Conservation (phyloP, 1,139 yeast species). For the Magnusiomyces suaveolens region DNA sequence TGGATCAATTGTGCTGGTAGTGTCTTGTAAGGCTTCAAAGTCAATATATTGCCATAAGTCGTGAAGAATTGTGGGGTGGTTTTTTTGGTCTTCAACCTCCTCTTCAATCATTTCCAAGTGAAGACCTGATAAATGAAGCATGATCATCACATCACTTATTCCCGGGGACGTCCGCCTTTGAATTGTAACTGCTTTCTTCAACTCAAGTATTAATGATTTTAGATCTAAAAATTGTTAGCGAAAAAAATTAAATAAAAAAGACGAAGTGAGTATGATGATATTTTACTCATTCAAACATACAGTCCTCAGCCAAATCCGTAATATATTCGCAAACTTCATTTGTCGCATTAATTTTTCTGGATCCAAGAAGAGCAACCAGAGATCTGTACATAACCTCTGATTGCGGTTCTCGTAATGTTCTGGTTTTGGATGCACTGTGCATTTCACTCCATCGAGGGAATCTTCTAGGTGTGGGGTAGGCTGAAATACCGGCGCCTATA, state of each 20-base stretch:
- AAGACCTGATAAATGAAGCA: constrained; percentile 41
- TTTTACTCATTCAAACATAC: constrained; percentile 1
- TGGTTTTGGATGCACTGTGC: constrained; percentile 1
- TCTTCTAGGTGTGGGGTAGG: background rate
- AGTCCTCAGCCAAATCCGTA: constrained; percentile 35
- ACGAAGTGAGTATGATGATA: too few relatives aligned
- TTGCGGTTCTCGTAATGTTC: constrained; percentile 9
- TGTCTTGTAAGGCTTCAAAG: constrained; percentile 32
- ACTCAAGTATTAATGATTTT: constrained; percentile 37
- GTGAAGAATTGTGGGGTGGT: constrained; percentile 11
- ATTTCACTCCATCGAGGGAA: constrained; percentile 9
- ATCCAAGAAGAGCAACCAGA: constrained; percentile 24
- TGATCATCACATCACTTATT: constrained; percentile 45
- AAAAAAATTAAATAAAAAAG: background rate
- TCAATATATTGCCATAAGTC: constrained; percentile 33
- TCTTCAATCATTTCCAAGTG: constrained; percentile 23
- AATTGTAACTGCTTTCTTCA: constrained; percentile 49
- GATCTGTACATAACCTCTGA: constrained; percentile 22
- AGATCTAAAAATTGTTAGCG: constrained; percentile 30
- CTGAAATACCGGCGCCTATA: background rate
- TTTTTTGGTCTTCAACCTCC: constrained; percentile 8
- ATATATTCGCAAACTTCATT: constrained; percentile 29
- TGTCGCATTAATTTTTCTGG: constrained; percentile 19
- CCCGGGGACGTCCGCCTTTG: constrained; percentile 61
- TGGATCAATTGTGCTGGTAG: constrained; percentile 20